phyloP scores from a whole-genome alignment of 208 protist genomes.

The Leptomonas seymouri region DNA sequence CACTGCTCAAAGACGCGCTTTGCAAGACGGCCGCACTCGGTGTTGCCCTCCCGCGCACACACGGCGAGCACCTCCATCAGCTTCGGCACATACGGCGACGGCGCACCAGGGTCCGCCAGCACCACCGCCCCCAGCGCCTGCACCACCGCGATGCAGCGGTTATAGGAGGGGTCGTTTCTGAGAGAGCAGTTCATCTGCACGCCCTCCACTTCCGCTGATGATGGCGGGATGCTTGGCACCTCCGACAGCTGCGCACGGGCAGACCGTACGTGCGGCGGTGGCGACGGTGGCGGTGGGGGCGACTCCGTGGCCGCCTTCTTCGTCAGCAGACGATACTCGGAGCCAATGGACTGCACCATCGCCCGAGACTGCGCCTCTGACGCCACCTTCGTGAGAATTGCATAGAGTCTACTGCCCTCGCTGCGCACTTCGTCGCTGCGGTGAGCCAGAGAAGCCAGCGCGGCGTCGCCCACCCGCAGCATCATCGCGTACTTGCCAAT shows the following conservation, averaged over 20 bases:
- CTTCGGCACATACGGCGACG: constrained; percentile 58
- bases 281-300: background rate
- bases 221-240: background rate
- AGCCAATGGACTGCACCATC: constrained; percentile 40
- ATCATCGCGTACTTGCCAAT: constrained; percentile 78
- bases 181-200: background rate
- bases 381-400: constrained; percentile 72
- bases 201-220: background rate
- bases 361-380: constrained; percentile 59
- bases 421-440: constrained; percentile 49
- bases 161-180: constrained; percentile 4
- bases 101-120: constrained; percentile 47
- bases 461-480: constrained; percentile 47
- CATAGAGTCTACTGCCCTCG: constrained; percentile 51
- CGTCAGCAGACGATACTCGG: constrained; percentile 42
- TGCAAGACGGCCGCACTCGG: constrained; percentile 54
- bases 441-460: constrained; percentile 53
- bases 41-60: constrained; percentile 36
- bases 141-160: constrained; percentile 52
- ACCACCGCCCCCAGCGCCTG: constrained; percentile 68
- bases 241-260: constrained; percentile 6
- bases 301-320: background rate
- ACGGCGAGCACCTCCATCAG: constrained; percentile 58
- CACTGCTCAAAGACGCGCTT: constrained; percentile 72
- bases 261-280: background rate